Evolutionary conservation across 176 grass and related monocot genomes (phyloP), one percentile per base, ranked within the genome.

Genomic region (Hordeum vulgare): DNA sequence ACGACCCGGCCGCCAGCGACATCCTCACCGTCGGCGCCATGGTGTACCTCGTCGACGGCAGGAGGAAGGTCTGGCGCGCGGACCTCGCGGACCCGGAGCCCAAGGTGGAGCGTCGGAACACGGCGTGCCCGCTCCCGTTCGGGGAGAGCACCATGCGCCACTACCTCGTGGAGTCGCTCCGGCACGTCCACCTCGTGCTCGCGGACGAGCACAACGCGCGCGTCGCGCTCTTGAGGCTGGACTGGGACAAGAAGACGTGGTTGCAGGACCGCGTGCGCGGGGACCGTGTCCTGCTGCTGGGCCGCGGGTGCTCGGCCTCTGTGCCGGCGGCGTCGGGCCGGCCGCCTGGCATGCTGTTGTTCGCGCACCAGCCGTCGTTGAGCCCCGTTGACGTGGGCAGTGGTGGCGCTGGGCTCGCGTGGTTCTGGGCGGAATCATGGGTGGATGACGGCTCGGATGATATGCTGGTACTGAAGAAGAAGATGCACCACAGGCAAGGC

Each of bases 381-480:
- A 68, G n/a, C 17, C 5, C 34, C 6, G 47, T 0, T 40, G 78
- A 82, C 10, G 29, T 17, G 3, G 35, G 51, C 9, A 10, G 3
- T 17, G 20, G 45, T 11, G 41, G 45, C 4, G 39, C 36, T 7
- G 77, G 35, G 20, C 14, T 15, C 1, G 26, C 42, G 59, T 90
- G 88, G 83, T 90, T 86, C 83, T 90, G 88, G 88, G 51, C 57
- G 10, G 88, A 86, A 45, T 65, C 79, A 41, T 68, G 56, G 72
- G 13, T 90, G 42, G 57, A 34, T 26, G 26, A 56, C 6, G 73
- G 64, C 10, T 27, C 36, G 7, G 83, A 61, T n/a, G 63, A 57
- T 63, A 54, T 44, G 65, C 25, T 82, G 4, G 83, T 24, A 33
- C 15, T 86, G 65, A 90, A 70, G 83, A 90, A 86, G 78, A 82